A percentile compares a stretch with the other conserved stretches of the same genome.
Conservation (phyloP, 306 rosid genomes). For the Quillaja saponaria region DNA sequence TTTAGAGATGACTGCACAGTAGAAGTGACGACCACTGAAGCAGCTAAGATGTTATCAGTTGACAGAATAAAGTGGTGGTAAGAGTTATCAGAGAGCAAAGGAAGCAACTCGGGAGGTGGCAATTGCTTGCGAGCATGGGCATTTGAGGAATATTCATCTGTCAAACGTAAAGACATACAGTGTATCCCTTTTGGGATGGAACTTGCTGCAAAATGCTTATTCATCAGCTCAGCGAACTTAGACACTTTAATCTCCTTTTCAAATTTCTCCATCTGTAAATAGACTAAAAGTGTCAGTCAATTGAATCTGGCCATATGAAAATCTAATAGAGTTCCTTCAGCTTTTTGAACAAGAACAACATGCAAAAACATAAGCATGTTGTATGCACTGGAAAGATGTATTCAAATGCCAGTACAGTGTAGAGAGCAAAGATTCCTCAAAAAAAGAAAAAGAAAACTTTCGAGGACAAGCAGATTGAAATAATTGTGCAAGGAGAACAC, state of each 20-base stretch:
- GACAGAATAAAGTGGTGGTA: conserved; percentile 87
- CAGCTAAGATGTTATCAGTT: conserved; percentile 96
- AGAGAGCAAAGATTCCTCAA: not conserved
- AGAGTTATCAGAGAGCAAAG: conserved; percentile 77
- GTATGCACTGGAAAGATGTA: no score
- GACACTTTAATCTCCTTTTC: conserved; percentile 83
- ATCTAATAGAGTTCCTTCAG: no score
- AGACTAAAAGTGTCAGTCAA: not conserved
- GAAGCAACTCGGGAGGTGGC: conserved; percentile 94
- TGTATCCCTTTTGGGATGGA: conserved; percentile 95
- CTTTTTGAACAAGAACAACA: not conserved
- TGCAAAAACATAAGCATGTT: no score
- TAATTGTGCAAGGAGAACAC: not conserved
- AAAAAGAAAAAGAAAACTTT: not conserved
- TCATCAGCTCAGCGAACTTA: conserved; percentile 85
- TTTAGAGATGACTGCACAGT: conserved; percentile 74
- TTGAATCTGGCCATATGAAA: no score
- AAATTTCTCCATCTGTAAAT: conserved; percentile 86
- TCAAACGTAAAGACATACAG: conserved; percentile 92
- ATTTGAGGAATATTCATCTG: conserved; percentile 97
- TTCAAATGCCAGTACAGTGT: not conserved
- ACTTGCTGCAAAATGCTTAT: conserved; percentile 95
- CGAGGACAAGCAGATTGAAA: no score
- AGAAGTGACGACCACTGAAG: conserved; percentile 95
- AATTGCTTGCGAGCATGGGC: conserved; percentile 97